Conservation (phyloP, 2,329 filamentous ascomycete species). For the Colletotrichum musicola region DNA sequence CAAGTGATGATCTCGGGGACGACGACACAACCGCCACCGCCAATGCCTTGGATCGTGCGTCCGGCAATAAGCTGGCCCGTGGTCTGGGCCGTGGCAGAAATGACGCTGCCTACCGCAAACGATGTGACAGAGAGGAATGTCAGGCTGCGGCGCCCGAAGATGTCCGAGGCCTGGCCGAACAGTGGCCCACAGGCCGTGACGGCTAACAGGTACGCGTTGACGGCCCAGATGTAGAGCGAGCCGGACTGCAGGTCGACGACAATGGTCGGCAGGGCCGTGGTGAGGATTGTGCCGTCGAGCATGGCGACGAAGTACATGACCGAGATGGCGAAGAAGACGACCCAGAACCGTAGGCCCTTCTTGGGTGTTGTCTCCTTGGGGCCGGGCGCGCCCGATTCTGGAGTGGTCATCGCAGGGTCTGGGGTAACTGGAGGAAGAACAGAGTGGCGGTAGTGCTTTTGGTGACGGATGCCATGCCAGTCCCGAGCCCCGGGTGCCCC, state of each 20-base stretch:
- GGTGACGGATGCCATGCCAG: too few species aligned
- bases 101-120: constrained; percentile 65
- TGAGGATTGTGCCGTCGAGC: background rate
- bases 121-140: constrained; percentile 55
- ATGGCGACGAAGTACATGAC: background rate
- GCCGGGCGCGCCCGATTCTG: background rate
- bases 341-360: background rate
- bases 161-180: constrained; percentile 62
- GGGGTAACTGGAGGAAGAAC: too few species aligned
- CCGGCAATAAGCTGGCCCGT: constrained; percentile 62
- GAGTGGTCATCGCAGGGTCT: too few species aligned
- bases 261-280: background rate
- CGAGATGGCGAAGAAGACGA: background rate
- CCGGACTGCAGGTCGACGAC: background rate
- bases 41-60: constrained; percentile 61
- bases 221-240: constrained; percentile 44
- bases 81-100: constrained; percentile 61
- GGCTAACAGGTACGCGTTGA: constrained; percentile 48
- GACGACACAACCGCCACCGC: constrained; percentile 50
- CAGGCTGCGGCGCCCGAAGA: constrained; percentile 63
- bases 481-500: too few species aligned
- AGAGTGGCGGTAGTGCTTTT: too few species aligned
- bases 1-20: constrained; percentile 49
- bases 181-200: constrained; percentile 60
- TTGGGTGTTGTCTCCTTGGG: background rate